Percentiles rank a stretch among this genome's conserved stretches.
phyloP scores from a whole-genome alignment of 768 basidiomycete genomes.

The Mycena chlorophos region DNA sequence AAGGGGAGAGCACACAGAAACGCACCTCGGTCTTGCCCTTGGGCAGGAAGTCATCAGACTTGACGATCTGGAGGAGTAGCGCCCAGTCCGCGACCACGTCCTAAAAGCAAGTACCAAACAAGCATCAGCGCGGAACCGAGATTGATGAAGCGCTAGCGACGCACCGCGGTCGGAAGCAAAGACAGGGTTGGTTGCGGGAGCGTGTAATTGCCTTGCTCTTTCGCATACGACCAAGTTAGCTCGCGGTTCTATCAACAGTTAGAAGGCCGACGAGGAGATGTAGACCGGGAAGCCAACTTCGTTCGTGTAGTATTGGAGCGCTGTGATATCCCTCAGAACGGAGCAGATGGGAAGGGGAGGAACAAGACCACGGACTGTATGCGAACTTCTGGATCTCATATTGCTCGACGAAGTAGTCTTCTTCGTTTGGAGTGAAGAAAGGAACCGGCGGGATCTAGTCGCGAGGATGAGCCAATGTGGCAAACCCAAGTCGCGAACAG shows the following conservation, averaged over 20 bases:
- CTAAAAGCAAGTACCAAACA: constrained; percentile 25
- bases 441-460: constrained; percentile 58
- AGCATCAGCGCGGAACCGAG: neutral
- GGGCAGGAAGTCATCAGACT: constrained; percentile 40
- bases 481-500: neutral
- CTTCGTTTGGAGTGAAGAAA: constrained; percentile 61
- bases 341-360: neutral
- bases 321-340: constrained; percentile 32
- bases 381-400: constrained; percentile 59
- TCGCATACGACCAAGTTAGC: constrained; percentile 39
- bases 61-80: constrained; percentile 32
- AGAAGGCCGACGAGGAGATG: neutral
- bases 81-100: constrained; percentile 52
- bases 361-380: constrained; percentile 46
- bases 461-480: constrained; percentile 2
- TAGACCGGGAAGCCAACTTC: constrained; percentile 37
- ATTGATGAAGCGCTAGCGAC: constrained; percentile 1
- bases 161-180: constrained; percentile 40
- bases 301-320: constrained; percentile 64
- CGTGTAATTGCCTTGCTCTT: constrained; percentile 47
- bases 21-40: constrained; percentile 41
- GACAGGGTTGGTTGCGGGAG: constrained; percentile 46
- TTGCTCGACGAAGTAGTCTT: constrained; percentile 69
- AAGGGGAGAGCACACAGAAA: neutral
- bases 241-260: constrained; percentile 39